Percentiles rank a stretch among this genome's conserved stretches.
Conservation (phyloP, 169 alveolate species). For the Toxoplasma gondii region DNA sequence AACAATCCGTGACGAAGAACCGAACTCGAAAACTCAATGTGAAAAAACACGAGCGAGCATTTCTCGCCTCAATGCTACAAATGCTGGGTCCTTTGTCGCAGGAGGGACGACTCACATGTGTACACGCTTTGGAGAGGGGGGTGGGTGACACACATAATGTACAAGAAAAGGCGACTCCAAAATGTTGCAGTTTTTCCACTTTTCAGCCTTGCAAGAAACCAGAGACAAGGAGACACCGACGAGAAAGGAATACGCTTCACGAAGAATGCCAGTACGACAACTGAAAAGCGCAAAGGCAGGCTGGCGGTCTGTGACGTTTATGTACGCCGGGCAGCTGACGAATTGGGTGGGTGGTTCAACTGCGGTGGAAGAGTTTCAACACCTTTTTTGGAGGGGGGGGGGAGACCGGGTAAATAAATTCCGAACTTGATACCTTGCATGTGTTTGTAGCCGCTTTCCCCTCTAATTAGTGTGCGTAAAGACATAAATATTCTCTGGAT, state of each 20-base stretch:
- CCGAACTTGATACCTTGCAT: neutral
- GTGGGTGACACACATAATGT: neutral
- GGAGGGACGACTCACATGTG: neutral
- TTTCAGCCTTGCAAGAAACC: neutral
- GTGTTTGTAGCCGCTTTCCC: too few species aligned
- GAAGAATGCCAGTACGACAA: neutral
- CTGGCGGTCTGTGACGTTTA: neutral
- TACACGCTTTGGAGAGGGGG: neutral
- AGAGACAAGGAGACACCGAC: neutral
- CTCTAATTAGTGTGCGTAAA: too few species aligned
- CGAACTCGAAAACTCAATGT: neutral
- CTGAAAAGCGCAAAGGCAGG: slow-evolving; percentile 4
- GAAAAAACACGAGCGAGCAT: neutral
- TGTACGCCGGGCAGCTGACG: neutral
- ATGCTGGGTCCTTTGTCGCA: neutral
- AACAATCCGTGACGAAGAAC: neutral
- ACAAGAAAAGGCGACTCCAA: too few species aligned
- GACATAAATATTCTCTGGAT: too few species aligned
- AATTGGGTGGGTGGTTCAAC: neutral
- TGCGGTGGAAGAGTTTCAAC: neutral
- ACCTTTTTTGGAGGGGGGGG: neutral
- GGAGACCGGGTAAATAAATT: neutral
- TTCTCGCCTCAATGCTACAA: neutral
- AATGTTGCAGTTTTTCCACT: neutral
- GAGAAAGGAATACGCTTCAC: neutral